Conservation (phyloP, 306 rosid species). For the Dalbergia oliveri region DNA sequence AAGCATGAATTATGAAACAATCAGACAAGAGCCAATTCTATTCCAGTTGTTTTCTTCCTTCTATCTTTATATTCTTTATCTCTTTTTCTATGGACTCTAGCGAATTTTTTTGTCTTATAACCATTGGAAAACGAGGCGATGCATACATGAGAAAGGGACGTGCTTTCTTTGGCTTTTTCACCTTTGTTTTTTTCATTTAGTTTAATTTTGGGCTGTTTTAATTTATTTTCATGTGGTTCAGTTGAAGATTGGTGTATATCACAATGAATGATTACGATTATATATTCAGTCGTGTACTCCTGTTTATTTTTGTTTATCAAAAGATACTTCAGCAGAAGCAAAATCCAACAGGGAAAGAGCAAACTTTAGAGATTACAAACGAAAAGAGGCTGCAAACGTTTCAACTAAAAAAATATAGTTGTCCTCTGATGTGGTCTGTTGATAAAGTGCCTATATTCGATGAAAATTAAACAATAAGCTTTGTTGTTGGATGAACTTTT, state of each 20-base stretch:
- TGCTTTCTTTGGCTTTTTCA: constrained; percentile 1
- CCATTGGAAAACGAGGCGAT: background rate
- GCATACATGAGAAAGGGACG: constrained; percentile 23
- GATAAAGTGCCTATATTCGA: background rate
- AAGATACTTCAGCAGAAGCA: background rate
- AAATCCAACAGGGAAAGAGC: background rate
- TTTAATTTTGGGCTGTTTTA: background rate
- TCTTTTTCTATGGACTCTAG: background rate
- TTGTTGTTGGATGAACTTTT: no score
- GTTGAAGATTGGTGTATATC: constrained; percentile 43
- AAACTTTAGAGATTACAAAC: background rate
- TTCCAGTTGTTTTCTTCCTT: background rate
- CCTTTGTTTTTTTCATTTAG: background rate
- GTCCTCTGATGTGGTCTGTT: background rate
- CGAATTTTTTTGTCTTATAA: constrained; percentile 7
- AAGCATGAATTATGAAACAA: background rate
- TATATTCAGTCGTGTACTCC: constrained; percentile 14
- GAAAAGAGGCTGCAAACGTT: background rate
- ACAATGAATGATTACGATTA: constrained; percentile 16
- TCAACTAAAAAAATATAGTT: background rate
- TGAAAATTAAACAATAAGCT: background rate
- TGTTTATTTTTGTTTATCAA: constrained; percentile 10
- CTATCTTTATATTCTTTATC: background rate
- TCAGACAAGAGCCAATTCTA: background rate
- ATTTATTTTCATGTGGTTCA: constrained; percentile 25